Conservation (phyloP, 192 early-diverging fungal genomes). For the Diversispora eburnea region DNA sequence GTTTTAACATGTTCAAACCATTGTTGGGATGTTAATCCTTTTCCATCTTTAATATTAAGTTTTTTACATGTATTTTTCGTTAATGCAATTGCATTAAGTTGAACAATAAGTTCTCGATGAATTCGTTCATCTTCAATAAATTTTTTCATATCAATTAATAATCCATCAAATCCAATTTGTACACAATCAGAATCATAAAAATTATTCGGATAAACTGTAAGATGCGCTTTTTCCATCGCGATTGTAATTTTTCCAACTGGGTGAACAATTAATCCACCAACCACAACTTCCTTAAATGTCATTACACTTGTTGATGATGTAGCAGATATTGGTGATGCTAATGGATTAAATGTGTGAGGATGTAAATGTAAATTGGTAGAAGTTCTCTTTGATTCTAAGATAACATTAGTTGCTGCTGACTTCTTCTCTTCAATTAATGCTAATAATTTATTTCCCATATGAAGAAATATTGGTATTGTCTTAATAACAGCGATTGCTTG, state of each 20-base stretch:
- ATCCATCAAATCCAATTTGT: constrained; percentile 29
- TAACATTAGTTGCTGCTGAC: constrained; percentile 9
- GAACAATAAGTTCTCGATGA: constrained; percentile 30
- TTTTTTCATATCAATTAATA: constrained; percentile 23
- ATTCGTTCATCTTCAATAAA: not conserved
- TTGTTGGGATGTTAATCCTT: constrained; percentile 5
- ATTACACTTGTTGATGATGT: not conserved
- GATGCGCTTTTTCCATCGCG: constrained; percentile 21
- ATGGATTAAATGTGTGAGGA: not conserved
- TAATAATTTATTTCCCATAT: constrained; percentile 44
- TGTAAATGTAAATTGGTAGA: not conserved
- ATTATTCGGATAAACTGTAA: constrained; percentile 45
- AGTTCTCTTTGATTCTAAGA: constrained; percentile 1
- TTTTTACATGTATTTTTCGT: constrained; percentile 35
- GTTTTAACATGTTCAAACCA: constrained; percentile 32
- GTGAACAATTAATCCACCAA: constrained; percentile 22
- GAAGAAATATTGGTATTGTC: constrained; percentile 58
- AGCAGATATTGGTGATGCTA: not conserved
- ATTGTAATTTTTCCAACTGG: constrained; percentile 31
- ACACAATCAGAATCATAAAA: constrained; percentile 47
- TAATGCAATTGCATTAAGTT: constrained; percentile 33
- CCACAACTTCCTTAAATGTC: constrained; percentile 7
- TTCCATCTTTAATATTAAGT: constrained; percentile 22
- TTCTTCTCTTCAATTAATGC: constrained; percentile 57
- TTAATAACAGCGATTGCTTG: constrained; percentile 34